A percentile compares a stretch with the other conserved stretches of the same genome.
Conservation (phyloP, 441 rosid species). For the Arabidopsis lyrata region DNA sequence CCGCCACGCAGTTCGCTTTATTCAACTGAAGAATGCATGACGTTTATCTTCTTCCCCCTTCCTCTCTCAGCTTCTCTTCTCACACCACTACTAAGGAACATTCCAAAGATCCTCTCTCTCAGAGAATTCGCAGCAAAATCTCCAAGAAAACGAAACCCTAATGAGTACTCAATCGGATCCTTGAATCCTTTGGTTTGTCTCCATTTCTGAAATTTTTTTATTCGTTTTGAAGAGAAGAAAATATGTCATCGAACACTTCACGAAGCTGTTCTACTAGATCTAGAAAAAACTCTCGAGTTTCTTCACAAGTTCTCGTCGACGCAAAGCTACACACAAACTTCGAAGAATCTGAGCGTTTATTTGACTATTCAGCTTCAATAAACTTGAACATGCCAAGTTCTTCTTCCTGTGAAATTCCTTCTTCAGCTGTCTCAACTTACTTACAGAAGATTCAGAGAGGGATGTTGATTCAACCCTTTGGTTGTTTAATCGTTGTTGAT, state of each 20-base stretch:
- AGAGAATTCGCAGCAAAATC: background rate
- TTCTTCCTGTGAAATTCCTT: slow-evolving; percentile 65
- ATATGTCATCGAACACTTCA: slow-evolving; percentile 65
- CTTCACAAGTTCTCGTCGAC: slow-evolving; percentile 79
- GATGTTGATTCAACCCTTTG: slow-evolving; percentile 73
- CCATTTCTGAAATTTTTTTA: background rate
- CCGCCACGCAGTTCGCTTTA: background rate
- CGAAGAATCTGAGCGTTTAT: slow-evolving; percentile 64
- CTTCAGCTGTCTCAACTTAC: slow-evolving; percentile 72
- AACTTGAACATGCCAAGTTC: slow-evolving; percentile 63
- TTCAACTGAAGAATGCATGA: too few relatives aligned
- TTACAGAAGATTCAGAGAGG: slow-evolving; percentile 87
- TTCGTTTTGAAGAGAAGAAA: slow-evolving; percentile 29
- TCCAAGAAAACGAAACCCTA: background rate
- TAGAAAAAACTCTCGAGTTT: slow-evolving; percentile 55
- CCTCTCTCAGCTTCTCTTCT: background rate
- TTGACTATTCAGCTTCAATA: slow-evolving; percentile 74
- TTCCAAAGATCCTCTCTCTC: background rate
- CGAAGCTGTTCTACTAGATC: slow-evolving; percentile 65
- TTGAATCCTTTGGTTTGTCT: background rate
- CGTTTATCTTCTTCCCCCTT: too few relatives aligned
- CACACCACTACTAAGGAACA: background rate
- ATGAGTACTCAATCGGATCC: background rate
- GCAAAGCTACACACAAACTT: slow-evolving; percentile 71
- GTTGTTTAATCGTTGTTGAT: slow-evolving; percentile 79